Conservation (phyloP, 1,139 yeast species). For the Hyphopichia fennica region DNA sequence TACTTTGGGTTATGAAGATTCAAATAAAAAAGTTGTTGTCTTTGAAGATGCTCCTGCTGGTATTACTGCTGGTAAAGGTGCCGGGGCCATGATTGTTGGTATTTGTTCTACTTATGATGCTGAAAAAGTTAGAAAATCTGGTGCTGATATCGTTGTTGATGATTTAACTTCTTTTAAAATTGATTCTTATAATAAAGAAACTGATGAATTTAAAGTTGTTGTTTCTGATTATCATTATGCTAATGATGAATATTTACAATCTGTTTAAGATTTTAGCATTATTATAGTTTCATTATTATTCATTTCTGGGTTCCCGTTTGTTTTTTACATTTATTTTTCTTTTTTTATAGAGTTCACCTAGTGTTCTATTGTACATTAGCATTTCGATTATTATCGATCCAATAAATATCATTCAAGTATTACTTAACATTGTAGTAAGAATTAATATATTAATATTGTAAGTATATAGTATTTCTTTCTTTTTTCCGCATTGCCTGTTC, state of each 20-base stretch:
- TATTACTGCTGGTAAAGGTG: slow-evolving; percentile 14
- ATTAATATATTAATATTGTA: too few relatives aligned
- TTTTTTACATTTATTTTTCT: slow-evolving; percentile 48
- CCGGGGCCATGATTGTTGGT: slow-evolving; percentile 16
- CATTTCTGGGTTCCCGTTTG: slow-evolving; percentile 51
- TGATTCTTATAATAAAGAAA: slow-evolving; percentile 11
- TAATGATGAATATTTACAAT: slow-evolving; percentile 13
- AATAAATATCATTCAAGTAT: too few relatives aligned
- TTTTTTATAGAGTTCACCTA: too few relatives aligned
- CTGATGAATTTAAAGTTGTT: slow-evolving; percentile 14
- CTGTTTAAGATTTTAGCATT: background rate
- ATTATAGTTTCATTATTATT: background rate
- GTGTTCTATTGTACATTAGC: too few relatives aligned
- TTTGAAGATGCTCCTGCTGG: slow-evolving; percentile 18
- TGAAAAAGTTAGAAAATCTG: slow-evolving; percentile 12
- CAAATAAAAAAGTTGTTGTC: slow-evolving; percentile 14
- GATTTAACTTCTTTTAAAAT: slow-evolving; percentile 13
- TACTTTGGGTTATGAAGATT: slow-evolving; percentile 13
- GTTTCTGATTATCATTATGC: slow-evolving; percentile 13
- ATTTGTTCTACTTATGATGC: slow-evolving; percentile 16
- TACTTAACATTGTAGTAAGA: too few relatives aligned
- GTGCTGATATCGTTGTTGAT: slow-evolving; percentile 15
- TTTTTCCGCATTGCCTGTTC: too few relatives aligned
- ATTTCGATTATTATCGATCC: too few relatives aligned
- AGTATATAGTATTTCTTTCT: too few relatives aligned